Conservation (phyloP, 306 rosid genomes). For the cucumber (Cucumis sativus) region Cucumber_9930_V3 NC_026661.2:937501-938000, state of each 20-base stretch:
- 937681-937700: background rate
- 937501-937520: constrained; percentile 46
- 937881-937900: background rate
- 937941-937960: background rate
- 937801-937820: constrained; percentile 16
- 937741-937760: constrained; percentile 22
- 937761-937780: constrained; percentile 21
- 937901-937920: constrained; percentile 5
- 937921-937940: background rate
- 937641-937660: background rate
- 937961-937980: background rate
- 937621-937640: background rate
- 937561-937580: background rate
- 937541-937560: constrained; percentile 15
- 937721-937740: constrained; percentile 10
- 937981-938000: background rate
- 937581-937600: constrained; percentile 14
- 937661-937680: constrained; percentile 5
- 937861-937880: constrained; percentile 3
- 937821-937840: background rate
- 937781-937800: constrained; percentile 22
- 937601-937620: constrained; percentile 3
- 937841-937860: background rate
- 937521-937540: constrained; percentile 50
- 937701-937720: background rate